Evolutionary conservation across 805 yeast species (phyloP).

Genomic region (Monosporozyma unispora): DNA sequence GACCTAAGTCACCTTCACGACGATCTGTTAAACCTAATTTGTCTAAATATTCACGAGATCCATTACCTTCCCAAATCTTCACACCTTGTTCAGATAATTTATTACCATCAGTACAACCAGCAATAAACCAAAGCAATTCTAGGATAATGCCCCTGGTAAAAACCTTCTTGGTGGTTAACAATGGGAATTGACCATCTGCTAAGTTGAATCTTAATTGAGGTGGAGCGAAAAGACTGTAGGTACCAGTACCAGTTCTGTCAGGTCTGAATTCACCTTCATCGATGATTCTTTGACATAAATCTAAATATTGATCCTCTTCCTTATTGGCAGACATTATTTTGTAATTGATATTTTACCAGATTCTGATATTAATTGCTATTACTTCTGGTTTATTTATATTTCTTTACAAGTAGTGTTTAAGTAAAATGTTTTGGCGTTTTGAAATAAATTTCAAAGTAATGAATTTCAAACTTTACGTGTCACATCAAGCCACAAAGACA

Average conservation of each 20-base stretch:
- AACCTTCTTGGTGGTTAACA: slow-evolving; percentile 87
- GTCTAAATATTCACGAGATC: slow-evolving; percentile 85
- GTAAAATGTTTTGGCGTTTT: not conserved
- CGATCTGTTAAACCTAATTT: slow-evolving; percentile 69
- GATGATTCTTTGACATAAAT: slow-evolving; percentile 68
- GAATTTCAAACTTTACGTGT: not conserved
- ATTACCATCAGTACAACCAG: slow-evolving; percentile 84
- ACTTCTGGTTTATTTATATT: not conserved
- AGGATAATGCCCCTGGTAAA: slow-evolving; percentile 82
- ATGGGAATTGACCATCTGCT: slow-evolving; percentile 66
- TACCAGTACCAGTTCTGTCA: slow-evolving; percentile 97
- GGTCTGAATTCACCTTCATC: slow-evolving; percentile 83
- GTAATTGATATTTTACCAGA: not conserved
- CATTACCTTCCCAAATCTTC: slow-evolving; percentile 99
- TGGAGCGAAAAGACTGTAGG: slow-evolving; percentile 84
- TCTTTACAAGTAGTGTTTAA: not conserved
- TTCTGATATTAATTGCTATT: not conserved
- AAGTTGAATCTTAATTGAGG: slow-evolving; percentile 85
- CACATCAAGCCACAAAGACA: not conserved
- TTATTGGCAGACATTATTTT: slow-evolving; percentile 1
- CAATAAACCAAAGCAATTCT: slow-evolving; percentile 87
- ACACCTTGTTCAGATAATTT: slow-evolving; percentile 72
- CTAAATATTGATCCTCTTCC: slow-evolving; percentile 82
- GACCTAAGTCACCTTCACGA: slow-evolving; percentile 92
- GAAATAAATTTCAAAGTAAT: not conserved